phyloP scores from a whole-genome alignment of 2,329 filamentous ascomycete genomes.

The Ceratocystiopsis sp. region DNA sequence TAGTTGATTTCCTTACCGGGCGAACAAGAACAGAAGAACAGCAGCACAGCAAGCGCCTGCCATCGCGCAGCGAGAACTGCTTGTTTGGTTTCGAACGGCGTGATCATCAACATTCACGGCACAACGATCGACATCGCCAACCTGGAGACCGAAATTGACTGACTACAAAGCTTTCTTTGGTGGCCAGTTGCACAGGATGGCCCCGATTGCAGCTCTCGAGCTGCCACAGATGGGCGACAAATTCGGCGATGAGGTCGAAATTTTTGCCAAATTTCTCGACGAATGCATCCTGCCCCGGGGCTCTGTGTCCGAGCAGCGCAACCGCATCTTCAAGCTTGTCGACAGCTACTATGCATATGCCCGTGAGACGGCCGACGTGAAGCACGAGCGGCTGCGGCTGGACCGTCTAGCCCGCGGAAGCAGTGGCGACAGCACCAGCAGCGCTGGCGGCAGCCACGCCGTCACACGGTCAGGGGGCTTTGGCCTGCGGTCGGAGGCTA shows the following conservation, averaged over 20 bases:
- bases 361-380: constrained; percentile 23
- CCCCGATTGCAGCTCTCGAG: too few species aligned
- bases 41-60: too few species aligned
- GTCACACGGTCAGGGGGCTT: not conserved
- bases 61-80: too few species aligned
- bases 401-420: constrained; percentile 10
- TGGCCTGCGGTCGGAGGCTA: constrained; percentile 17
- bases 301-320: constrained; percentile 36
- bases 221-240: constrained; percentile 14
- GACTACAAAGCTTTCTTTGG: too few species aligned
- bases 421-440: constrained; percentile 5
- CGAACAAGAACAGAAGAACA: too few species aligned
- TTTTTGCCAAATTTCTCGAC: constrained; percentile 71
- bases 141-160: too few species aligned
- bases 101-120: too few species aligned
- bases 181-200: too few species aligned
- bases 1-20: too few species aligned
- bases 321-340: constrained; percentile 51
- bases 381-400: constrained; percentile 23
- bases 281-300: constrained; percentile 41
- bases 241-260: constrained; percentile 67
- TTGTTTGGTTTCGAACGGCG: too few species aligned
- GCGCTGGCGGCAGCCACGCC: not conserved
- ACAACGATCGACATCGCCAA: too few species aligned
- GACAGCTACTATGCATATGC: constrained; percentile 46